A percentile compares a stretch with the other conserved stretches of the same genome.
phyloP scores from a whole-genome alignment of 1,284 basidiomycete species.

The Phellinidium pouzarii region DNA sequence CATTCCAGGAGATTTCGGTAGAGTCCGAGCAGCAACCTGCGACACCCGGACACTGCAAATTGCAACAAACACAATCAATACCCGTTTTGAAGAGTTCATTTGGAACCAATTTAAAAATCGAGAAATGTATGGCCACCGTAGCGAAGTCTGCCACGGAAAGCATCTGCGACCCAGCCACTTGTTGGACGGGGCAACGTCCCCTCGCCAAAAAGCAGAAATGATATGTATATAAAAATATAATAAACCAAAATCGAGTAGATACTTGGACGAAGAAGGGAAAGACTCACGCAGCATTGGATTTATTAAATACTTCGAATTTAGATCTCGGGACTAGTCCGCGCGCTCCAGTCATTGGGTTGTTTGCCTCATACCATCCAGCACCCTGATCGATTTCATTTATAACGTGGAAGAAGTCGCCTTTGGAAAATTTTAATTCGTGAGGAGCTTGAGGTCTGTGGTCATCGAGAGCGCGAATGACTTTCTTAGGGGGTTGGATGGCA shows the following conservation, averaged over 20 bases:
- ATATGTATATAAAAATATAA: background rate
- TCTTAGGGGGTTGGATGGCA: conserved; percentile 81
- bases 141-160: background rate
- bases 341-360: conserved; percentile 88
- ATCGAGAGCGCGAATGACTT: conserved; percentile 85
- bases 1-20: conserved; percentile 24
- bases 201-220: background rate
- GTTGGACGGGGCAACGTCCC: background rate
- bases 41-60: conserved; percentile 36
- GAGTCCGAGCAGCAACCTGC: conserved; percentile 24
- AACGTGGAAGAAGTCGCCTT: conserved; percentile 98
- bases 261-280: background rate
- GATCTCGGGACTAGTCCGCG: conserved; percentile 85
- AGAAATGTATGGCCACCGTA: background rate
- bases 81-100: no score
- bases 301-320: conserved; percentile 85
- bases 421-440: conserved; percentile 85
- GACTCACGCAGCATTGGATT: conserved; percentile 58
- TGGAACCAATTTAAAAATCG: background rate
- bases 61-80: background rate
- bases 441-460: conserved; percentile 69
- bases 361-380: conserved; percentile 74
- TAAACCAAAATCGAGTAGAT: background rate
- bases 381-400: conserved; percentile 60
- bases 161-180: conserved; percentile 5